phyloP scores from a whole-genome alignment of 1,284 basidiomycete species.

The Ceratobasidium sp. region DNA sequence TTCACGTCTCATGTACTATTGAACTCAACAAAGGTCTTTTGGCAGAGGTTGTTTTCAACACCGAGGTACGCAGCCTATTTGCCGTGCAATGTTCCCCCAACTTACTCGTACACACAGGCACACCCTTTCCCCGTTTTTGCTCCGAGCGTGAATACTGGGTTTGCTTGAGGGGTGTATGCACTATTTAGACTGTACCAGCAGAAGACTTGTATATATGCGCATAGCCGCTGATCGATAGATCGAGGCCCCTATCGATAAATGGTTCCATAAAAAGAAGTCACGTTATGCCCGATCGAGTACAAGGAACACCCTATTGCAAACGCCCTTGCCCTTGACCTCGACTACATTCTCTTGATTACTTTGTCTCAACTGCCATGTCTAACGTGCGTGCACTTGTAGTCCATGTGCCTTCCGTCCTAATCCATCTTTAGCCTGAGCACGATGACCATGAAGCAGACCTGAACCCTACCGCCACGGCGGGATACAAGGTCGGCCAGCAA shows the following conservation, averaged over 20 bases:
- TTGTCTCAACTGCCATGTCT: constrained; percentile 25
- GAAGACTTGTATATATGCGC: constrained; percentile 11
- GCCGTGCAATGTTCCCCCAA: neutral
- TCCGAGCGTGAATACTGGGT: constrained; percentile 66
- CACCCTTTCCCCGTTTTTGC: constrained; percentile 76
- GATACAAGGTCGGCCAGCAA: constrained; percentile 48
- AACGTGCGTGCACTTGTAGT: constrained; percentile 13
- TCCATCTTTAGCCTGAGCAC: constrained; percentile 26
- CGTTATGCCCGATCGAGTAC: constrained; percentile 31
- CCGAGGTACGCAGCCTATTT: constrained; percentile 69
- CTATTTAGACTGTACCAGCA: neutral
- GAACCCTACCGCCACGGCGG: constrained; percentile 45
- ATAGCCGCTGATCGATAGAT: constrained; percentile 44
- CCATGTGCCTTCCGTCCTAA: constrained; percentile 18
- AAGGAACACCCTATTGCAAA: neutral
- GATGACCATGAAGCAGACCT: constrained; percentile 48
- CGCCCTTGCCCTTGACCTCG: constrained; percentile 36
- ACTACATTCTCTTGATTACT: constrained; percentile 17
- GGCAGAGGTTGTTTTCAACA: constrained; percentile 90
- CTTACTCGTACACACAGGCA: constrained; percentile 59
- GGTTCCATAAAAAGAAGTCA: neutral
- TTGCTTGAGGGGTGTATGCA: constrained; percentile 57
- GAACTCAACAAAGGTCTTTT: neutral
- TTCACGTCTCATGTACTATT: neutral
- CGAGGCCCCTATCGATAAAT: constrained; percentile 34